Conservation (phyloP, 1,139 yeast species). For the Schizosaccharomyces versatilis region DNA sequence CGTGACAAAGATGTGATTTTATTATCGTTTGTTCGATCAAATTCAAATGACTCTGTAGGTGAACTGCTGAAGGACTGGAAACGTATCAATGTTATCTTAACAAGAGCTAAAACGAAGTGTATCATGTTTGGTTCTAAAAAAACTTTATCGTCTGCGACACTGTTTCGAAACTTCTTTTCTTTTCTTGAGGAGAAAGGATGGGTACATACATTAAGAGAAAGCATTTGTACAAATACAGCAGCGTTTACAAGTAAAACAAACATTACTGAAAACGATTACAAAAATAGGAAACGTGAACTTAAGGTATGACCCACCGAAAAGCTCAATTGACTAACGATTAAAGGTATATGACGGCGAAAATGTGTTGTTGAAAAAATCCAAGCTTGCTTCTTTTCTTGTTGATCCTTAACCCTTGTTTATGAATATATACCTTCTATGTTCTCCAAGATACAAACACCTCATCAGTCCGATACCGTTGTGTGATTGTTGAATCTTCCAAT, state of each 20-base stretch:
- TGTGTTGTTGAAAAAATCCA: neutral
- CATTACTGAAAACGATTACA: neutral
- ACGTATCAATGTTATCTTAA: conserved; percentile 79
- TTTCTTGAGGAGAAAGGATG: neutral
- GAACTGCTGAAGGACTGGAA: conserved; percentile 73
- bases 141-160: conserved; percentile 24
- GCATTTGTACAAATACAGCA: no score
- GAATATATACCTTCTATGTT: neutral
- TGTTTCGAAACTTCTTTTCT: neutral
- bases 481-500: conserved; percentile 56
- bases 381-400: neutral
- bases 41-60: conserved; percentile 35
- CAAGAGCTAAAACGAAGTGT: conserved; percentile 69
- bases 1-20: conserved; percentile 81
- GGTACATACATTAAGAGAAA: neutral
- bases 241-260: neutral
- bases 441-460: conserved; percentile 14
- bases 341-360: neutral
- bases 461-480: conserved; percentile 44
- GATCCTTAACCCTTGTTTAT: neutral
- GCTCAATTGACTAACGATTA: neutral
- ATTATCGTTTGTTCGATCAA: conserved; percentile 69
- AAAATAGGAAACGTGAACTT: neutral
- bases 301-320: neutral
- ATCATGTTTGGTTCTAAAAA: conserved; percentile 57